phyloP scores from a whole-genome alignment of 2,329 filamentous ascomycete species.

The Monosporascus sp. region DNA sequence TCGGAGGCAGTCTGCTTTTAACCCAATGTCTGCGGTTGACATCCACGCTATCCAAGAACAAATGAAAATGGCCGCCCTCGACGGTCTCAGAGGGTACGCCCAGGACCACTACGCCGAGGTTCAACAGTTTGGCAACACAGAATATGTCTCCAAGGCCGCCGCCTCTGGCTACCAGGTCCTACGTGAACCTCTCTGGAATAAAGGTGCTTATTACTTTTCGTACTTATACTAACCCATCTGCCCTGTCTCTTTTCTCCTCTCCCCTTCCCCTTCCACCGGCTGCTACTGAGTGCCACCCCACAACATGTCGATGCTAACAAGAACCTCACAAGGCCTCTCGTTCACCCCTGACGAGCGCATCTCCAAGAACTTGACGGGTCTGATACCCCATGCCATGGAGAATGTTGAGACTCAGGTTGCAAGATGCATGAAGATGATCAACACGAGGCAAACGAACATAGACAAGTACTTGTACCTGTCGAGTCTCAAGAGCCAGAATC shows the following conservation, averaged over 20 bases:
- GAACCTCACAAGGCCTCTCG: slow-evolving; percentile 46
- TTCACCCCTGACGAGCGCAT: slow-evolving; percentile 60
- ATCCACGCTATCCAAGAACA: slow-evolving; percentile 51
- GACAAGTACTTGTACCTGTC: slow-evolving; percentile 84
- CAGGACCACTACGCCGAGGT: slow-evolving; percentile 52
- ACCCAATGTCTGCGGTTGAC: slow-evolving; percentile 53
- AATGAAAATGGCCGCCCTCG: slow-evolving; percentile 56
- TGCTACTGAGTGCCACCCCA: no score
- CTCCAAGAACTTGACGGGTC: slow-evolving; percentile 59
- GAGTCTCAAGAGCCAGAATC: slow-evolving; percentile 67
- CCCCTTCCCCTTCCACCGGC: background rate
- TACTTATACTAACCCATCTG: slow-evolving; percentile 7
- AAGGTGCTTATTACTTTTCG: slow-evolving; percentile 40
- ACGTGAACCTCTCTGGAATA: slow-evolving; percentile 59
- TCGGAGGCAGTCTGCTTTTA: slow-evolving; percentile 45
- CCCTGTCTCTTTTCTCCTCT: slow-evolving; percentile 4
- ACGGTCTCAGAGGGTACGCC: slow-evolving; percentile 55
- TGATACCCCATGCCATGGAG: slow-evolving; percentile 60
- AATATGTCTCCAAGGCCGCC: slow-evolving; percentile 46
- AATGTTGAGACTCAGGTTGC: slow-evolving; percentile 54
- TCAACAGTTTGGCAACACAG: slow-evolving; percentile 46
- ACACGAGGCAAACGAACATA: slow-evolving; percentile 61
- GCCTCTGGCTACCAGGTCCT: slow-evolving; percentile 58
- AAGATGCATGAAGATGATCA: slow-evolving; percentile 69
- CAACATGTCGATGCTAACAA: slow-evolving; percentile 7